Evolutionary conservation across 371 early-diverging fungal species (phyloP).

Genomic region (Neoconidiobolus thromboides): DNA sequence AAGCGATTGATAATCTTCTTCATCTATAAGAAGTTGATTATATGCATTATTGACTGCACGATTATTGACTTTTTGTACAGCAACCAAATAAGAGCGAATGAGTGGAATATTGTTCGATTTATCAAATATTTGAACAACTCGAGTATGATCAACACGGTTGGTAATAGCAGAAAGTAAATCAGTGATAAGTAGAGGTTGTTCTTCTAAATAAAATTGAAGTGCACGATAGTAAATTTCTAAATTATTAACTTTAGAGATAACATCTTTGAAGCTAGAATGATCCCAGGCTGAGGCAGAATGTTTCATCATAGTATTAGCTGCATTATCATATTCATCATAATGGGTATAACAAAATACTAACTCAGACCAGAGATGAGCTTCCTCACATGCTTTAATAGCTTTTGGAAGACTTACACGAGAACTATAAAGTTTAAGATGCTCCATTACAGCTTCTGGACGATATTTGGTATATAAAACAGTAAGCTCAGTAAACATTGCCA

Average conservation of each 20-base stretch:
- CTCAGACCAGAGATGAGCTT: constrained; percentile 88
- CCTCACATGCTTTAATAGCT: constrained; percentile 84
- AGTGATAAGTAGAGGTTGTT: constrained; percentile 80
- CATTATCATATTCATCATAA: constrained; percentile 96
- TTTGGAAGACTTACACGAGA: constrained; percentile 95
- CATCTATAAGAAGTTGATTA: constrained; percentile 89
- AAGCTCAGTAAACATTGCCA: constrained; percentile 98
- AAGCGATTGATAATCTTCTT: constrained; percentile 81
- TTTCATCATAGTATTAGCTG: constrained; percentile 80
- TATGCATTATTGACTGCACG: constrained; percentile 81
- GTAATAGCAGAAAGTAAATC: constrained; percentile 76
- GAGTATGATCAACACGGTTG: constrained; percentile 83
- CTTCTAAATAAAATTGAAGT: constrained; percentile 84
- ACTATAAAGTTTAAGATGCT: constrained; percentile 87
- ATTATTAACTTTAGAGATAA: constrained; percentile 87
- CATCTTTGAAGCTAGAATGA: constrained; percentile 86
- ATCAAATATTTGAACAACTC: constrained; percentile 86
- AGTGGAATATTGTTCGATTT: constrained; percentile 90
- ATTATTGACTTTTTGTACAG: constrained; percentile 82
- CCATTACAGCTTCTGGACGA: constrained; percentile 82
- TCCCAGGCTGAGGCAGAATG: constrained; percentile 88
- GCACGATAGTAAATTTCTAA: constrained; percentile 94
- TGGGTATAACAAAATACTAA: constrained; percentile 92
- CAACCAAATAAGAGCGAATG: constrained; percentile 80
- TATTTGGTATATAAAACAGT: constrained; percentile 91